A percentile compares a stretch with the other conserved stretches of the same genome.
These are phyloP conservation scores for Fimicolochytrium jonesii DNA, from an alignment of 192 early-diverging fungal species.

Conservation along the genomic window DNA sequence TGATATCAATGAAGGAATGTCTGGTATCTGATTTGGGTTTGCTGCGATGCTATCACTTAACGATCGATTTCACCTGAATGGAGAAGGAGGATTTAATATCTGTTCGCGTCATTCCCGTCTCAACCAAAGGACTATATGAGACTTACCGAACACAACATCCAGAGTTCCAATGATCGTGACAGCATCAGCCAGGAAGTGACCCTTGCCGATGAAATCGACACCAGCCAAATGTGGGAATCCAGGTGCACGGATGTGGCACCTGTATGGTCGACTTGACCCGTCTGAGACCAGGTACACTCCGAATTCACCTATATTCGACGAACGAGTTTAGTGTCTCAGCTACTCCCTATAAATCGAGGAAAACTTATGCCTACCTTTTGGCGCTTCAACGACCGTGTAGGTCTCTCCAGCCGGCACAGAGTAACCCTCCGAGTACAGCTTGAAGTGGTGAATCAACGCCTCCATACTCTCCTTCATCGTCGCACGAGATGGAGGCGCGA, in stretches of 20 bases:
- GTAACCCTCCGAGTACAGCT: slow-evolving; percentile 98
- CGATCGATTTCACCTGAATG: too few species aligned
- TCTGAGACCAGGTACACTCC: slow-evolving; percentile 92
- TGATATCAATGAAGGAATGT: too few species aligned
- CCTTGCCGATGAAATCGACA: slow-evolving; percentile 84
- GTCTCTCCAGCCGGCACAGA: slow-evolving; percentile 96
- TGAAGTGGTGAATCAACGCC: slow-evolving; percentile 98
- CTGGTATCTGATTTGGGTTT: too few species aligned
- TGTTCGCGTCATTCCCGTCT: too few species aligned
- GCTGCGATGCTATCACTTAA: too few species aligned
- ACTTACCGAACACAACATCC: slow-evolving; percentile 98
- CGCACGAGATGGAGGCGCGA: slow-evolving; percentile 85
- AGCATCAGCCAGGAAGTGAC: slow-evolving; percentile 91
- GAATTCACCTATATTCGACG: slow-evolving; percentile 76
- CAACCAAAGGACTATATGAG: too few species aligned
- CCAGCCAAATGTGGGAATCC: slow-evolving; percentile 92
- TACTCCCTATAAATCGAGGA: too few species aligned
- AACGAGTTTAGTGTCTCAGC: too few species aligned
- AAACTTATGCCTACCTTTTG: slow-evolving; percentile 83
- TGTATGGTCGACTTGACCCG: slow-evolving; percentile 91
- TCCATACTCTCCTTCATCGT: slow-evolving; percentile 99
- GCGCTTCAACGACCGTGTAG: slow-evolving; percentile 95
- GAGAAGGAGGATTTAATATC: too few species aligned
- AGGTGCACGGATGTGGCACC: slow-evolving; percentile 96
- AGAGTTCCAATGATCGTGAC: slow-evolving; percentile 97